Conservation (phyloP, 805 yeast genomes). For the Kuraishia cidri region DNA sequence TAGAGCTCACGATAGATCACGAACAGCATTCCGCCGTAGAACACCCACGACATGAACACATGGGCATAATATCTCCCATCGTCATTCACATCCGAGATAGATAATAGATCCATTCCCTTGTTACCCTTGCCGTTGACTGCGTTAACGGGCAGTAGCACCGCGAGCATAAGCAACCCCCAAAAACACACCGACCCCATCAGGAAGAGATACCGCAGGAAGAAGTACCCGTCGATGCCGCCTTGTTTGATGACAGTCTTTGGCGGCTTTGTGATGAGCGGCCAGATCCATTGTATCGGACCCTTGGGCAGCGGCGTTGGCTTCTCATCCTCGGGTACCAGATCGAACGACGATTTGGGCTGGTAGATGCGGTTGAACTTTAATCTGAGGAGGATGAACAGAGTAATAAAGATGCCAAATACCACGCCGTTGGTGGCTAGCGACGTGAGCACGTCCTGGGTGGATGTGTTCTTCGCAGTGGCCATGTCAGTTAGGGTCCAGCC, state of each 20-base stretch:
- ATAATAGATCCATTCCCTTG: constrained; percentile 63
- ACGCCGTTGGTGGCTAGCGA: constrained; percentile 61
- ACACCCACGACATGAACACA: constrained; percentile 72
- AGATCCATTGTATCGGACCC: constrained; percentile 66
- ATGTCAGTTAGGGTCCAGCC: too few relatives aligned
- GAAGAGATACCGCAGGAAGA: constrained; percentile 72
- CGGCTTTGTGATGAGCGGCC: constrained; percentile 52
- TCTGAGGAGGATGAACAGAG: constrained; percentile 57
- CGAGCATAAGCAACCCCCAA: constrained; percentile 49
- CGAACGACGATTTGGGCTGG: constrained; percentile 69
- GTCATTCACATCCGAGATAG: constrained; percentile 66
- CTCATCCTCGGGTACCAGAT: constrained; percentile 47
- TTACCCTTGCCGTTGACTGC: constrained; percentile 57
- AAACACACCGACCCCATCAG: constrained; percentile 44
- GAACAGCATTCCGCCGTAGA: constrained; percentile 60
- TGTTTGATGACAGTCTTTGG: constrained; percentile 74
- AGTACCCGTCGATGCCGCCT: constrained; percentile 91
- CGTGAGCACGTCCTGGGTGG: constrained; percentile 70
- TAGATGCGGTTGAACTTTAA: constrained; percentile 65
- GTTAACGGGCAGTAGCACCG: constrained; percentile 77
- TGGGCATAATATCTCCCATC: constrained; percentile 74
- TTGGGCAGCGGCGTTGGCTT: constrained; percentile 67
- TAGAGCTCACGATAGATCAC: constrained; percentile 76
- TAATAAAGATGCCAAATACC: constrained; percentile 53
- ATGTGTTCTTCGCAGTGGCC: constrained; percentile 28